Evolutionary conservation across 2,329 filamentous ascomycete species (phyloP).

Genomic region (Curvularia eragrostidis): DNA sequence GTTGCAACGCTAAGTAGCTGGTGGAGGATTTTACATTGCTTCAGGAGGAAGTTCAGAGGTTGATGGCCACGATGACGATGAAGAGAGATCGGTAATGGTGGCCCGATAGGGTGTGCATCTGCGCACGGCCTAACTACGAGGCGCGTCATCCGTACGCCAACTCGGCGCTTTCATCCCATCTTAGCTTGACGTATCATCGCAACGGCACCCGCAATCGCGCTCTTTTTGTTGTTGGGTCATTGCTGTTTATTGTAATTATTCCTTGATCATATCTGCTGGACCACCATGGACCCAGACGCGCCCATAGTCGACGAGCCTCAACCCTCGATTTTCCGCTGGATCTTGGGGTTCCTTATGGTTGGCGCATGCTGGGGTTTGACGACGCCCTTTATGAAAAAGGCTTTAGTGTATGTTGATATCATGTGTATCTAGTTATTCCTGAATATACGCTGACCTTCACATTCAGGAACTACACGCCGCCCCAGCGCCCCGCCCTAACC

Average conservation of each 20-base stretch:
- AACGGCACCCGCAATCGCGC: background rate
- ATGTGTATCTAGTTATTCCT: background rate
- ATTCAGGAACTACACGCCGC: constrained; percentile 66
- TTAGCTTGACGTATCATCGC: background rate
- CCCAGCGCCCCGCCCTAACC: constrained; percentile 40
- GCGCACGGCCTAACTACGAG: constrained; percentile 4
- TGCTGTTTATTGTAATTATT: background rate
- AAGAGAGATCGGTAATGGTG: background rate
- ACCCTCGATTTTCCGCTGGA: constrained; percentile 73
- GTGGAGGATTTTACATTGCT: background rate
- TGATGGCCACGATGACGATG: background rate
- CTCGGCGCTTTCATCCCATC: background rate
- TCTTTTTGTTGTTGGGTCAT: background rate
- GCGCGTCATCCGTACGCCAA: constrained; percentile 5
- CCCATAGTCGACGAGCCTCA: constrained; percentile 33
- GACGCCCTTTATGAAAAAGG: constrained; percentile 85
- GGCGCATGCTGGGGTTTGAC: constrained; percentile 93
- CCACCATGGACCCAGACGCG: constrained; percentile 41
- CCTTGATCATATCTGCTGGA: background rate
- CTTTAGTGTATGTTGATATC: constrained; percentile 64
- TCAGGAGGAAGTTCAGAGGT: background rate
- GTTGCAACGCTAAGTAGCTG: background rate
- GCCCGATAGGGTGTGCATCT: constrained; percentile 10
- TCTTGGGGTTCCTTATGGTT: constrained; percentile 87
- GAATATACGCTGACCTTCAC: constrained; percentile 2